Percentiles rank a stretch among this genome's conserved stretches.
Conservation (phyloP, 345 rosid genomes). For the Gossypium sturtianum region DNA sequence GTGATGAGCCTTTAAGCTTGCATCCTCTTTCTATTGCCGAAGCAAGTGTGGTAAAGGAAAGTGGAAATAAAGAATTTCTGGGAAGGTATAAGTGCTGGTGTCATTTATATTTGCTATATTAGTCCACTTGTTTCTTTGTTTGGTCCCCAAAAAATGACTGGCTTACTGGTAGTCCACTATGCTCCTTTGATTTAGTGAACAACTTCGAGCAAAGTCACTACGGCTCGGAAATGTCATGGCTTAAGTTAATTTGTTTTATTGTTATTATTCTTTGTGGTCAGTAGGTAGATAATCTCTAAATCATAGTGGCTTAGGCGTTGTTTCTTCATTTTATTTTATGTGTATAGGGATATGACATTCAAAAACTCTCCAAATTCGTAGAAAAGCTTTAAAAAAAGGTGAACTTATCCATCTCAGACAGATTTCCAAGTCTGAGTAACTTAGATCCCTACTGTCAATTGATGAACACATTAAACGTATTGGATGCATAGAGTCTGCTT, state of each 20-base stretch:
- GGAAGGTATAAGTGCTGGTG: conserved; percentile 31
- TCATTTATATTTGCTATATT: neutral
- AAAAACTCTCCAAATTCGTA: neutral
- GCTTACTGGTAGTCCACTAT: neutral
- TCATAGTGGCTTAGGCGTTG: neutral
- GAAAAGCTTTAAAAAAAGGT: neutral
- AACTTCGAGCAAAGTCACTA: neutral
- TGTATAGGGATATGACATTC: neutral
- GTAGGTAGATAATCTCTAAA: neutral
- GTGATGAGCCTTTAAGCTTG: conserved; percentile 3
- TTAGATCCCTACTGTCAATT: neutral
- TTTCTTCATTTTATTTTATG: neutral
- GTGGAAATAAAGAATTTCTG: conserved; percentile 25
- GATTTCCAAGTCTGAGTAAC: neutral
- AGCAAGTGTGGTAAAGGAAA: conserved; percentile 27
- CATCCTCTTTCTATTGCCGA: conserved; percentile 26
- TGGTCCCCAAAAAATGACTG: neutral
- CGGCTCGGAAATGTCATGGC: neutral
- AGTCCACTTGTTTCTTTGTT: neutral
- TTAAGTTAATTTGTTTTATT: neutral
- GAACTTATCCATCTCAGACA: neutral
- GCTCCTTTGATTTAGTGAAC: neutral
- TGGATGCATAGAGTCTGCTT: no score
- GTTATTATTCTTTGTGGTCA: neutral
- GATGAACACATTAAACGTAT: no score